Percentiles rank a stretch among this genome's conserved stretches.
Conservation (phyloP, 2,329 filamentous ascomycete genomes). For the Pestalotiopsis sp. region DNA sequence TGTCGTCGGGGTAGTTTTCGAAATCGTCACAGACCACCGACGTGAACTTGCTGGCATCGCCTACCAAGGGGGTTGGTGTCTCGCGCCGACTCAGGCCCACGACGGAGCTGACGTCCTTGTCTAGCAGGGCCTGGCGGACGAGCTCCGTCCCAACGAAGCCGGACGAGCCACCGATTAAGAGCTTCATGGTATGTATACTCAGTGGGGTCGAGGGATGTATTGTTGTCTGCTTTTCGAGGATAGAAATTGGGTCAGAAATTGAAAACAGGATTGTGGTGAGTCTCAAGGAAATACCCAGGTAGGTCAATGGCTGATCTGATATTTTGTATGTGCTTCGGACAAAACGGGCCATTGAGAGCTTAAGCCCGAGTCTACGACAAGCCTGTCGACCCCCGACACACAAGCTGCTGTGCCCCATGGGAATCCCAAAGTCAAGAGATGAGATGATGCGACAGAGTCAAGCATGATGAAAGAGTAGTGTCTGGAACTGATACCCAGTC, state of each 20-base stretch:
- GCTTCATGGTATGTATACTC: slow-evolving; percentile 38
- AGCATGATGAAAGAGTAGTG: not conserved
- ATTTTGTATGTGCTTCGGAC: not conserved
- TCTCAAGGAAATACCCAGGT: not conserved
- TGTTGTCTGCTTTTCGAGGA: not conserved
- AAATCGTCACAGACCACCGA: slow-evolving; percentile 43
- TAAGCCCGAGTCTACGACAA: not conserved
- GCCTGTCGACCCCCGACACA: no score
- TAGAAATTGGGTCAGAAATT: not conserved
- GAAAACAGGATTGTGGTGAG: no score
- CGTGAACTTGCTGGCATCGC: slow-evolving; percentile 37
- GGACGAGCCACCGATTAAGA: slow-evolving; percentile 45
- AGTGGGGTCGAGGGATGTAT: not conserved
- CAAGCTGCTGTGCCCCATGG: not conserved
- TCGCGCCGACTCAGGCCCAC: slow-evolving; percentile 42
- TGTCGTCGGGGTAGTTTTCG: slow-evolving; percentile 39
- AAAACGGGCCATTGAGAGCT: not conserved
- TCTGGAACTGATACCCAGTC: not conserved
- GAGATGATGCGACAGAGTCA: not conserved
- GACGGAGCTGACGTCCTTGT: slow-evolving; percentile 39
- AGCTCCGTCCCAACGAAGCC: slow-evolving; percentile 47
- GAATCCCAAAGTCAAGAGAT: not conserved
- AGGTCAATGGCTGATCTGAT: not conserved
- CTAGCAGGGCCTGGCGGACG: slow-evolving; percentile 42
- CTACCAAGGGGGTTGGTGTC: slow-evolving; percentile 29